Evolutionary conservation across 2,329 filamentous ascomycete species (phyloP), one percentile per base, ranked within the genome.

Genomic region (Rhexocercosporidium sp.): DNA sequence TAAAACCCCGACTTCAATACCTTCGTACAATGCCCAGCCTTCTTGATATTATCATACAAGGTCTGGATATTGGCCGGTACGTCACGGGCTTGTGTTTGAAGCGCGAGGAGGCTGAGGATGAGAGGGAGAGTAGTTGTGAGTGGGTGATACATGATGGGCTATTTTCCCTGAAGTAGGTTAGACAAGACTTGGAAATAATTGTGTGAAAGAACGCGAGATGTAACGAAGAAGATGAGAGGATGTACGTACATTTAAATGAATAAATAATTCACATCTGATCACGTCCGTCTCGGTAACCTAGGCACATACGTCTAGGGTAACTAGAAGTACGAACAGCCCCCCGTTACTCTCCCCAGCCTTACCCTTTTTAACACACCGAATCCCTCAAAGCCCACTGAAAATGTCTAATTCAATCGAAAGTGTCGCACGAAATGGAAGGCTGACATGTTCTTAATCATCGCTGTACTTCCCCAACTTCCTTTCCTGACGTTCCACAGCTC

Each of bases 41-140:
- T 71, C 66, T 76, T 75, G 67, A 84, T 73, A 62, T 75, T 77
- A 64, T 83, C 75, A 73, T 82, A 82, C 65, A 84, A 80, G 62
- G 65, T 71, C 56, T 76, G 73, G 22, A 84, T 74, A 66, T 83
- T 83, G 53, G 73, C 68, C 14, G 82, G 82, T 3, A 84, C 67
- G 22, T 80, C 76, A 9, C 54, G 27, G 11, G 63, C 63, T n/a
- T 62, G 59, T 2, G 29, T 27, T 18, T 22, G 27, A 25, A 34
- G 31, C 25, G 59, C 7, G 44, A 22, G 20, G 20, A 57, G 34
- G 31, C 31, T 39, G 20, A 34, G 9, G 53, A 20, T 56, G 53
- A 57, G 54, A 16, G 54, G 6, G 20, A 57, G 31, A 3, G 54
- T 18, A 14, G 31, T 20, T 25, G 34, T 20, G 54, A 57, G 4